These are phyloP conservation scores for Helianthus annuus DNA, from an alignment of 129 eudicot species.

Conservation along the genomic window DNA sequence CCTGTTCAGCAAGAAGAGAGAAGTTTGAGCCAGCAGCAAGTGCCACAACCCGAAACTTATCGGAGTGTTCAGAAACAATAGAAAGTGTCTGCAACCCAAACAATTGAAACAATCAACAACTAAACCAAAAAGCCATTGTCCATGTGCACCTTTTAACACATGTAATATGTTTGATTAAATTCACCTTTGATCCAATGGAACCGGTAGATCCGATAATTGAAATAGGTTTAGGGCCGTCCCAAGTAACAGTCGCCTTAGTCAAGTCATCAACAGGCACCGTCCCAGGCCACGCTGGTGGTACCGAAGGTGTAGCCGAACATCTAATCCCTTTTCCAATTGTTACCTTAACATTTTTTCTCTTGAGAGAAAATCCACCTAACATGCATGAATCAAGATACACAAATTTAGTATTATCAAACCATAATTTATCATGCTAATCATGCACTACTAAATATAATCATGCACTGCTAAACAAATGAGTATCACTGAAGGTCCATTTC, in stretches of 20 bases:
- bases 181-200: conserved; percentile 91
- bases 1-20: conserved; percentile 99
- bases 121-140: neutral
- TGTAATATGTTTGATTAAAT: conserved; percentile 17
- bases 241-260: conserved; percentile 31
- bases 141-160: conserved; percentile 10
- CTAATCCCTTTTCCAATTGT: conserved; percentile 49
- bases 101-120: conserved; percentile 1
- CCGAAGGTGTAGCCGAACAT: conserved; percentile 64
- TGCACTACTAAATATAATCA: neutral
- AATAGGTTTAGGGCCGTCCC: conserved; percentile 94
- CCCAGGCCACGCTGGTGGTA: conserved; percentile 88
- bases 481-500: too few relatives aligned
- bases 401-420: neutral
- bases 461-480: too few relatives aligned
- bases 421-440: neutral
- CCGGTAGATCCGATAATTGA: conserved; percentile 91
- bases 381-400: conserved; percentile 3
- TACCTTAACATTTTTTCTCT: conserved; percentile 38
- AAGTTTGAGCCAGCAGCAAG: conserved; percentile 99
- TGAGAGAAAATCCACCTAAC: conserved; percentile 56
- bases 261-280: conserved; percentile 60
- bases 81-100: conserved; percentile 70
- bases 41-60: conserved; percentile 87
- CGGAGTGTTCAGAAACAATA: conserved; percentile 95